Base-by-base conservation (phyloP, 2,329 filamentous ascomycete species). In the Curvularia verruculosa region DNA sequence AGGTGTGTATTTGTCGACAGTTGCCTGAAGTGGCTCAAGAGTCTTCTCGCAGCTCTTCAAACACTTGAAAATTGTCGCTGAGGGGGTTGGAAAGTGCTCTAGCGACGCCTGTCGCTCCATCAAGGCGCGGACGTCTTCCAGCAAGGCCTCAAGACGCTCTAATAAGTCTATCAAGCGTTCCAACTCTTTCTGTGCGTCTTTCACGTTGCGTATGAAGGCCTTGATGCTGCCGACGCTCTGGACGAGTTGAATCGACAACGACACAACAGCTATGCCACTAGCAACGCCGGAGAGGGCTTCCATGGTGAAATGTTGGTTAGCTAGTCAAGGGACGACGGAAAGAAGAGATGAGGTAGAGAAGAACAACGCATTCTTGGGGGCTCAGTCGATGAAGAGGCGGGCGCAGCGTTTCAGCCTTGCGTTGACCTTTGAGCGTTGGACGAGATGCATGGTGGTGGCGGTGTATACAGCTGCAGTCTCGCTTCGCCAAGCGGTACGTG, bases 191-290 rank as follows among this genome's bases (percentile, higher is more conserved):
- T 57, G 49, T 6, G 63, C 60, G 15, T 56, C 57, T 43, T 61
- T 65, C 2, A 58, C 54, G 5, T 59, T 46, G 9, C 39, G 31
- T 5, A 61, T 39, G 19, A 61, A 63, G 3, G 52, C 44, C 23
- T 52, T 48, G 43, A 63, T 62, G 5, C 15, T 55, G 8, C 21
- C 26, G 3, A 64, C 40, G 5, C 58, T 54, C 1, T 64, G 26
- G 4, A 66, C 31, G n/a, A 65, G 62, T 31, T 66, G 63, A 24
- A 66, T 26, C 0, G 59, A 51, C 1, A 66, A 45, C 3, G 63
- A 66, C 9, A 51, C 52, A 19, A 63, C 60, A 37, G 64, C 58
- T 26, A 64, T 62, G 54, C 58, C 58, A 31, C 63, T 63, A 15
- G 65, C 59, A 9, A 52, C 61, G 7, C 47, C 59, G 13, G 63